Evolutionary conservation across 2,329 filamentous ascomycete genomes (phyloP).

Genomic region (Emergomyces pasteurianus): DNA sequence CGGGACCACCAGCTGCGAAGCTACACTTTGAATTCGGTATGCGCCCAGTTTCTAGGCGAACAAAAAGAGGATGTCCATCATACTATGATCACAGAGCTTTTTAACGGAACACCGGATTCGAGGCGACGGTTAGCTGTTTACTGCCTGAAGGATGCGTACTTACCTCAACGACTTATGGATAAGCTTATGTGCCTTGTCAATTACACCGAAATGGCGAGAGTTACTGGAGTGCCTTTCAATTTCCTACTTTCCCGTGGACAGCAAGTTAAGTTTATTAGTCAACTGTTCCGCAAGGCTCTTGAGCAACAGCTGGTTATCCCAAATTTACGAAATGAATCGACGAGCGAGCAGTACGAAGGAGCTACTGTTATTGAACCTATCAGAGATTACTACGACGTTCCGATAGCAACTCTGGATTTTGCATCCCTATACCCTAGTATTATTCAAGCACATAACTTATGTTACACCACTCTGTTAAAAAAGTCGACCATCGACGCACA

Average conservation of each 20-base stretch:
- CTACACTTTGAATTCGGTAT: conserved; percentile 95
- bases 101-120: conserved; percentile 91
- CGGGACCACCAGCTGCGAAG: conserved; percentile 89
- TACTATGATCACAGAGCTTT: conserved; percentile 97
- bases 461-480: conserved; percentile 86
- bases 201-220: conserved; percentile 98
- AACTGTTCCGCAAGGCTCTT: conserved; percentile 86
- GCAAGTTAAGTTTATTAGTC: conserved; percentile 95
- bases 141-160: conserved; percentile 92
- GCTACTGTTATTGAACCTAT: conserved; percentile 95
- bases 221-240: conserved; percentile 96
- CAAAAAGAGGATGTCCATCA: conserved; percentile 99
- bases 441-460: conserved; percentile 96
- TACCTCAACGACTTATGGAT: conserved; percentile 89
- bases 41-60: conserved; percentile 84
- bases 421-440: conserved; percentile 97
- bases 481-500: conserved; percentile 66
- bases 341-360: conserved; percentile 89
- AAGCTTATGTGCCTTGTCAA: conserved; percentile 98
- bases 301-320: conserved; percentile 92
- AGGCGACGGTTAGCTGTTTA: conserved; percentile 84
- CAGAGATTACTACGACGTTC: conserved; percentile 86
- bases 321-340: conserved; percentile 58
- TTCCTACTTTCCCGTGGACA: conserved; percentile 84
- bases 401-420: conserved; percentile 95